Conservation (phyloP, 108 stramenopile species). For the Craspedostauros australis region DNA sequence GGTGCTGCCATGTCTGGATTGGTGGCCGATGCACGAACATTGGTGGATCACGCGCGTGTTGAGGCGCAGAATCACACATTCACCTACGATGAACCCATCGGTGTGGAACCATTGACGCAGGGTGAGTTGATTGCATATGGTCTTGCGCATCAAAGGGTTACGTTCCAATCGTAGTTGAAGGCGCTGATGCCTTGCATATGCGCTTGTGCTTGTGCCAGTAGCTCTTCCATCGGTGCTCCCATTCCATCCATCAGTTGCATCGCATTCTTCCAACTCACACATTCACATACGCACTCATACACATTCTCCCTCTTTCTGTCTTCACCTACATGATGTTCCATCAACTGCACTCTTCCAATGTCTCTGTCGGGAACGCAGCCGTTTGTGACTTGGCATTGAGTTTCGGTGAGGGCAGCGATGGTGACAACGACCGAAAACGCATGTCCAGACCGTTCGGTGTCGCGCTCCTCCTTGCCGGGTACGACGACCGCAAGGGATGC, state of each 20-base stretch:
- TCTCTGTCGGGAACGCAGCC: constrained; percentile 27
- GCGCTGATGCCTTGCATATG: not conserved
- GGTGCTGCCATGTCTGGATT: constrained; percentile 98
- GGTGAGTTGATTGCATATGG: constrained; percentile 46
- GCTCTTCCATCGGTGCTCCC: not conserved
- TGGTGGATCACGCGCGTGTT: constrained; percentile 98
- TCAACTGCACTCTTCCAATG: not conserved
- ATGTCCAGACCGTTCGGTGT: constrained; percentile 99
- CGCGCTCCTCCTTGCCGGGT: constrained; percentile 95
- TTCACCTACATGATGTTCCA: not conserved
- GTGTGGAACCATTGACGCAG: constrained; percentile 97
- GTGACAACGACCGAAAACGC: constrained; percentile 81
- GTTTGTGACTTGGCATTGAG: constrained; percentile 97
- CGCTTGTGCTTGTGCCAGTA: not conserved
- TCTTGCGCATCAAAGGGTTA: not conserved
- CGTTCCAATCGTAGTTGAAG: not conserved
- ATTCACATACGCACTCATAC: too few species aligned
- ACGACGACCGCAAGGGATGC: constrained; percentile 87
- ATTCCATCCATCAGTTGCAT: too few species aligned
- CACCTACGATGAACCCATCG: constrained; percentile 98
- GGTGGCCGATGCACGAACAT: constrained; percentile 95
- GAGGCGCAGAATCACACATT: constrained; percentile 99
- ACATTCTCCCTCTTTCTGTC: too few species aligned
- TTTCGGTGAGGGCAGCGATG: constrained; percentile 95
- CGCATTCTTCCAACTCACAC: too few species aligned